These are phyloP conservation scores for Trypanosoma avium DNA, from an alignment of 208 protist genomes.

Conservation along the genomic window DNA sequence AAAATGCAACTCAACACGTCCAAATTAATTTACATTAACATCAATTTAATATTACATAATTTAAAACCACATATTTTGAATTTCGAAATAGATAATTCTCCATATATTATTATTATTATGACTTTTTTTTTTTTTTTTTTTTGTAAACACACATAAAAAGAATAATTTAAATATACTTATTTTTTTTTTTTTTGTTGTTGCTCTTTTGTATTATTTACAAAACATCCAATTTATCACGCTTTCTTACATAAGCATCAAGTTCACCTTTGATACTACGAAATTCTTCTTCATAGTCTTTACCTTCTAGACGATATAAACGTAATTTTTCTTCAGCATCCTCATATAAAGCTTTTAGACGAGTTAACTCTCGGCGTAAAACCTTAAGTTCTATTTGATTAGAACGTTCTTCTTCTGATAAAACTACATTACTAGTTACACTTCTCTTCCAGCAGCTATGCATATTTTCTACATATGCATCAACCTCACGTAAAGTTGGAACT, in stretches of 20 bases:
- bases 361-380: slow-evolving; percentile 43
- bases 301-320: slow-evolving; percentile 74
- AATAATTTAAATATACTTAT: too few relatives aligned
- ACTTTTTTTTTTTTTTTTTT: too few relatives aligned
- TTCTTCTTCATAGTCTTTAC: slow-evolving; percentile 68
- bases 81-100: too few relatives aligned
- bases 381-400: slow-evolving; percentile 62
- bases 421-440: slow-evolving; percentile 57
- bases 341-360: slow-evolving; percentile 38
- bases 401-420: slow-evolving; percentile 53
- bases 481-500: slow-evolving; percentile 71
- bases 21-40: too few relatives aligned
- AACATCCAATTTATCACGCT: slow-evolving; percentile 33
- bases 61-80: too few relatives aligned
- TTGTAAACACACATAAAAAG: not conserved
- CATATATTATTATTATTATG: too few relatives aligned
- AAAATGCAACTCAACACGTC: too few relatives aligned
- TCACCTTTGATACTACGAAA: slow-evolving; percentile 65
- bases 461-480: slow-evolving; percentile 77
- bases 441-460: slow-evolving; percentile 83
- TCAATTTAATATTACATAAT: too few relatives aligned
- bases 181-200: slow-evolving; percentile 7
- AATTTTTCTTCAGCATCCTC: slow-evolving; percentile 55
- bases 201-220: slow-evolving; percentile 5
- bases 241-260: slow-evolving; percentile 67